Evolutionary conservation across 1,284 basidiomycete species (phyloP).

Genomic region (Fomitopsis pinicola): DNA sequence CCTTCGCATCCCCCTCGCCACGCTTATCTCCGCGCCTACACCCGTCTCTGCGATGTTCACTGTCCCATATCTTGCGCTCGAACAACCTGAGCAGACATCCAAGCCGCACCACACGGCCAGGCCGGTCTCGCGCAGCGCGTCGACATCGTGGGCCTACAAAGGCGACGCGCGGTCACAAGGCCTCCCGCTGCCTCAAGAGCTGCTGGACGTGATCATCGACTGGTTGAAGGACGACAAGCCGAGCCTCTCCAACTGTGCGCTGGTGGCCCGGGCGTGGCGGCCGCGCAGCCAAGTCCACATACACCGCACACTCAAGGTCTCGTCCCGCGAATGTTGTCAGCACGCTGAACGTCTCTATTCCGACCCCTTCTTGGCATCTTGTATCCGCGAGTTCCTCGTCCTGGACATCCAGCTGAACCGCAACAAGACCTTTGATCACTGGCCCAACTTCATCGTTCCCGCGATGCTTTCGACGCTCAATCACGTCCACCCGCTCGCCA

Average conservation of each 20-base stretch:
- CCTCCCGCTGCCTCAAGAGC: not conserved
- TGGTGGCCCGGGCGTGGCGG: not conserved
- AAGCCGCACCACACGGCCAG: no score
- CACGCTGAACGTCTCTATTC: not conserved
- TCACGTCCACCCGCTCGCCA: not conserved
- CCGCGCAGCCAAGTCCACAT: not conserved
- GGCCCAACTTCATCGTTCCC: not conserved
- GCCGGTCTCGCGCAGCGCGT: no score
- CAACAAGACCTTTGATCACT: not conserved
- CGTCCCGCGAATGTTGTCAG: not conserved
- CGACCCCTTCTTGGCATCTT: not conserved
- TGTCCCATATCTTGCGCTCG: not conserved
- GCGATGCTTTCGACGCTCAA: not conserved
- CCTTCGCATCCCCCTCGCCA: not conserved
- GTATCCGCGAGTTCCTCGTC: not conserved
- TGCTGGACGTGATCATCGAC: constrained; percentile 2
- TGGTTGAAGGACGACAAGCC: not conserved
- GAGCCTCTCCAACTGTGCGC: not conserved
- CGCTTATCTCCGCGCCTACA: not conserved
- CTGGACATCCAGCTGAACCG: not conserved
- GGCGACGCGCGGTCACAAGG: not conserved
- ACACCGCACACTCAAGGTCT: not conserved
- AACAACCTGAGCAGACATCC: not conserved
- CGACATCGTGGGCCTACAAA: not conserved
- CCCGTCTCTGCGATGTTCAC: not conserved